These are phyloP conservation scores for Phaffomyces antillensis DNA, from an alignment of 805 yeast genomes.

Conservation along the genomic window DNA sequence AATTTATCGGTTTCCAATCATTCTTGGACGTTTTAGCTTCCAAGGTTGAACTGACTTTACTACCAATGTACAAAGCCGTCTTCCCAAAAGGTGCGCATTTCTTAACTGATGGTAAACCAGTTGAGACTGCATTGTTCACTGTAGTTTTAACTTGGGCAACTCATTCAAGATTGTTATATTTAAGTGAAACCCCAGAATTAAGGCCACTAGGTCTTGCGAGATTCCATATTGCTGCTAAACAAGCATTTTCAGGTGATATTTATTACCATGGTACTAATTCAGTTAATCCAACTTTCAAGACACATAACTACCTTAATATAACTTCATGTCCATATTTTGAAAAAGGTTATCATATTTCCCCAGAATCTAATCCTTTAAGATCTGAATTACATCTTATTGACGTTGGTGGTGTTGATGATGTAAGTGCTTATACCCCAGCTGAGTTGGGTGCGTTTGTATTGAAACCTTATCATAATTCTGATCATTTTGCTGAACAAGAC, in stretches of 20 bases:
- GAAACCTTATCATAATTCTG: constrained; percentile 16
- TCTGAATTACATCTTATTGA: constrained; percentile 14
- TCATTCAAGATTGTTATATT: constrained; percentile 80
- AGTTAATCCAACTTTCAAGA: not conserved
- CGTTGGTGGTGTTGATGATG: constrained; percentile 6
- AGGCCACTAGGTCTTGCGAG: constrained; percentile 58
- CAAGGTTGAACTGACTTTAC: not conserved
- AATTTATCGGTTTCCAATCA: constrained; percentile 28
- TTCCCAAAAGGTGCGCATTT: constrained; percentile 23
- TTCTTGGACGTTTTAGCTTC: constrained; percentile 21
- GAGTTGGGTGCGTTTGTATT: constrained; percentile 11
- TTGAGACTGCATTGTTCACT: constrained; percentile 26
- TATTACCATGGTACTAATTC: not conserved
- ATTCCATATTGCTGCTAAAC: constrained; percentile 61
- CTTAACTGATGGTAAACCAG: not conserved
- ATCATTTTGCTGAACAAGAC: constrained; percentile 6
- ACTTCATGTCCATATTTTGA: constrained; percentile 17
- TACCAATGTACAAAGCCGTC: constrained; percentile 28
- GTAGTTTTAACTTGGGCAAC: constrained; percentile 82
- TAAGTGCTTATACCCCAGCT: not conserved
- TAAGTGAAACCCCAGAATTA: constrained; percentile 63
- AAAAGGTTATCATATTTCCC: constrained; percentile 18
- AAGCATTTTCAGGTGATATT: constrained; percentile 32
- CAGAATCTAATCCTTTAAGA: constrained; percentile 12
- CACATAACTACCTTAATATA: constrained; percentile 13